phyloP scores from a whole-genome alignment of 1,284 basidiomycete species.

The Pyrrhoderma noxium region DNA sequence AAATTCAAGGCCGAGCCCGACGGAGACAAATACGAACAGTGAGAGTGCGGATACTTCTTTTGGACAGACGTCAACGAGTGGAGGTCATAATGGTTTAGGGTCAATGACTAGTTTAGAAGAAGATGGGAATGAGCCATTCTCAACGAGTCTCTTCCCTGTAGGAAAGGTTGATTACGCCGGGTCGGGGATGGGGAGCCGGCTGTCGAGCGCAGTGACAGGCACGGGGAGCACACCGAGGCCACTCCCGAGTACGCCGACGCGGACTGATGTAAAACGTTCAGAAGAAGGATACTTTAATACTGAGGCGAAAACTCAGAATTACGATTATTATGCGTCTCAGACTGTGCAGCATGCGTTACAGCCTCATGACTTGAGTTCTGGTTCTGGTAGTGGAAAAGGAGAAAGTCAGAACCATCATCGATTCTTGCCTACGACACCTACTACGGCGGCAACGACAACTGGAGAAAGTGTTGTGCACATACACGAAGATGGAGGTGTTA shows the following conservation, averaged over 20 bases:
- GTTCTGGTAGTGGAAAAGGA: background rate
- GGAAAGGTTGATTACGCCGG: no score
- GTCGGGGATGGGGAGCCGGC: background rate
- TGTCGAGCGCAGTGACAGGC: background rate
- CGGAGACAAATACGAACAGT: slow-evolving; percentile 1
- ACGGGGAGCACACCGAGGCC: background rate
- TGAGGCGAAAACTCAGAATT: background rate
- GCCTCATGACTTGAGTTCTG: background rate
- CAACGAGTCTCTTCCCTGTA: no score
- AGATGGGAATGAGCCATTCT: no score
- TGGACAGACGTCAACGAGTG: background rate
- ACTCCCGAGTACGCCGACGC: background rate
- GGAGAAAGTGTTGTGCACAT: slow-evolving; percentile 4
- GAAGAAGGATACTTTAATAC: no score
- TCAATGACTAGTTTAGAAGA: background rate
- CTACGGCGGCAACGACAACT: background rate
- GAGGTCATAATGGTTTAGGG: background rate
- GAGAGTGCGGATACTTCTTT: background rate
- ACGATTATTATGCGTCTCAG: background rate
- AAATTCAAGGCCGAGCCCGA: background rate
- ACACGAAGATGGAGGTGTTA: slow-evolving; percentile 14
- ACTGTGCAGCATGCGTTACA: background rate
- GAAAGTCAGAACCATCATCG: background rate
- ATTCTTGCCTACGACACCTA: background rate
- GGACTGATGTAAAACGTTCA: background rate